Evolutionary conservation across 257 asterid genomes (phyloP).

Genomic region (Solanum medicagineum): DNA sequence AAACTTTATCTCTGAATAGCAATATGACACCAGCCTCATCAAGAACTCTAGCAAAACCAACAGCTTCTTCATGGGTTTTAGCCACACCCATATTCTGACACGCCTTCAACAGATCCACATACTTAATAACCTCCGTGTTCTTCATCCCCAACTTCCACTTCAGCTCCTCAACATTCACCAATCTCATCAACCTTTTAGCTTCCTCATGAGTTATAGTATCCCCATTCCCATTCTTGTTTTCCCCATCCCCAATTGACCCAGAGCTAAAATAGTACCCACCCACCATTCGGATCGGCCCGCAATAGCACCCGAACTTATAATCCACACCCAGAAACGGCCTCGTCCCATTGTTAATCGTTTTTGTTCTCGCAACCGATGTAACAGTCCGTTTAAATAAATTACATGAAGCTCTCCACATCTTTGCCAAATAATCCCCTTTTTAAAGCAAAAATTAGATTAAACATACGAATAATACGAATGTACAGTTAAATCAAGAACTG

Average conservation of each 20-base stretch:
- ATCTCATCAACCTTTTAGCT: conserved; percentile 84
- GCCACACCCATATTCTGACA: conserved; percentile 69
- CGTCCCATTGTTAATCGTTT: not conserved
- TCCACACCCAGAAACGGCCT: not conserved
- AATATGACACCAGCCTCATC: conserved; percentile 90
- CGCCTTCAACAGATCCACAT: conserved; percentile 47
- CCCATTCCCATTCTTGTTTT: not conserved
- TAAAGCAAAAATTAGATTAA: not conserved
- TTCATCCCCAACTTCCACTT: conserved; percentile 69
- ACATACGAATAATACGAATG: not conserved
- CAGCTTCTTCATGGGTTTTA: conserved; percentile 53
- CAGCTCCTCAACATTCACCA: conserved; percentile 70
- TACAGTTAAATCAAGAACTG: not conserved
- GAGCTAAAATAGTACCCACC: conserved; percentile 10
- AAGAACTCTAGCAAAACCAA: conserved; percentile 67
- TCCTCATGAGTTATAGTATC: conserved; percentile 44
- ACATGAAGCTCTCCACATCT: conserved; percentile 44
- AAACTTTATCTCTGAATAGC: conserved; percentile 78
- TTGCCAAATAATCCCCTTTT: not conserved
- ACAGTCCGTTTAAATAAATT: conserved; percentile 26
- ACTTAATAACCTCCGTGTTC: conserved; percentile 52
- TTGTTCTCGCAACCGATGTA: not conserved
- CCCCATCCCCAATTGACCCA: conserved; percentile 1
- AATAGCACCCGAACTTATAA: not conserved
- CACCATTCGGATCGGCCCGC: not conserved